Evolutionary conservation across 1,284 basidiomycete genomes (phyloP).

Genomic region (Neolentinus lepideus): DNA sequence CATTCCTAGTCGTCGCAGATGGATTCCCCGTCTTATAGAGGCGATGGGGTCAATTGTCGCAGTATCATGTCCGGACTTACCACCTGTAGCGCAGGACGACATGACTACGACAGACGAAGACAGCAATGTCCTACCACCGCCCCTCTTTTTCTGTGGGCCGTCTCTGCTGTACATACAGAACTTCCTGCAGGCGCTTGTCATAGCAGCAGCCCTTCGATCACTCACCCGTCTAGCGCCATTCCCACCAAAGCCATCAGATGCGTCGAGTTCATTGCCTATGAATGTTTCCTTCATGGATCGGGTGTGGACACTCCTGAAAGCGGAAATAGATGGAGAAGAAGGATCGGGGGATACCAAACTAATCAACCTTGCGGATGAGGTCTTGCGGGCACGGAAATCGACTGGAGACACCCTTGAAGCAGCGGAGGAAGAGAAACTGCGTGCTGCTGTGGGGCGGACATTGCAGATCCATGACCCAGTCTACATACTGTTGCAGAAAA

Average conservation of each 20-base stretch:
- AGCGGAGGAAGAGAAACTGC: slow-evolving; percentile 33
- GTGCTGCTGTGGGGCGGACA: slow-evolving; percentile 53
- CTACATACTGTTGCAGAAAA: slow-evolving; percentile 50
- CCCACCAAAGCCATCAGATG: slow-evolving; percentile 13
- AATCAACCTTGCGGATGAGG: slow-evolving; percentile 63
- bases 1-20: slow-evolving; percentile 18
- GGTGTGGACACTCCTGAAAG: slow-evolving; percentile 55
- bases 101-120: slow-evolving; percentile 4
- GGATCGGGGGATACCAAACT: slow-evolving; percentile 40
- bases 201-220: slow-evolving; percentile 51
- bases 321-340: slow-evolving; percentile 44
- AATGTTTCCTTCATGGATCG: slow-evolving; percentile 40
- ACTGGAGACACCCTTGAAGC: slow-evolving; percentile 16
- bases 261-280: not conserved
- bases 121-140: slow-evolving; percentile 45
- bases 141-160: slow-evolving; percentile 50
- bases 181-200: slow-evolving; percentile 60
- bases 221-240: slow-evolving; percentile 36
- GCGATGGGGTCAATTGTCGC: slow-evolving; percentile 37
- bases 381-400: slow-evolving; percentile 38
- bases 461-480: slow-evolving; percentile 56
- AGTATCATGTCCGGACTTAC: slow-evolving; percentile 29
- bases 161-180: slow-evolving; percentile 57
- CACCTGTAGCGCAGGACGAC: slow-evolving; percentile 10
- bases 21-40: slow-evolving; percentile 41